phyloP scores from a whole-genome alignment of 2,329 filamentous ascomycete species.

The Diaporthe destruens region DNA sequence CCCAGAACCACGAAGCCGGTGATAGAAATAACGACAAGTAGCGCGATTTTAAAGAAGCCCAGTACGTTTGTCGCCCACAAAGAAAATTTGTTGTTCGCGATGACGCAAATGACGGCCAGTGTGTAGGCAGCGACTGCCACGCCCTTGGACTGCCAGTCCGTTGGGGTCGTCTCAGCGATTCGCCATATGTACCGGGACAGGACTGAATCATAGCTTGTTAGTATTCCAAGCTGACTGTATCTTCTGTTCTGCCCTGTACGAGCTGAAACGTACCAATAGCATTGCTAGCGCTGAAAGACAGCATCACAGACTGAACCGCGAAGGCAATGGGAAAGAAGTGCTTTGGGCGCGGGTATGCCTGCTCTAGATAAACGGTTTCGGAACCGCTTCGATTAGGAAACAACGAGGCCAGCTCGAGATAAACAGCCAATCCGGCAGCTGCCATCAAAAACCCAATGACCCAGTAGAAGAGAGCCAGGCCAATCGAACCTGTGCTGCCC shows the following conservation, averaged over 20 bases:
- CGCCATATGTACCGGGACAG: conserved; percentile 22
- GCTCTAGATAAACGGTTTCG: conserved; percentile 70
- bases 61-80: conserved; percentile 17
- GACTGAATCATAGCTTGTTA: background rate
- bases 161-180: conserved; percentile 10
- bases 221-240: background rate
- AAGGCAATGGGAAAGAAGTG: conserved; percentile 69
- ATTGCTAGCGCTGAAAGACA: conserved; percentile 71
- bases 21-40: conserved; percentile 20
- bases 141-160: conserved; percentile 28
- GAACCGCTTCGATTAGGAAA: conserved; percentile 65
- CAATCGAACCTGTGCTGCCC: conserved; percentile 4
- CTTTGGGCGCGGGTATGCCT: conserved; percentile 67
- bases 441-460: conserved; percentile 31
- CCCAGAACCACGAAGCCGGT: conserved; percentile 29
- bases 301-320: conserved; percentile 65
- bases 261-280: conserved; percentile 57
- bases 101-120: conserved; percentile 20
- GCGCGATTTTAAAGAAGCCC: conserved; percentile 19
- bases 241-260: too few species aligned
- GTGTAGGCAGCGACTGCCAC: conserved; percentile 30
- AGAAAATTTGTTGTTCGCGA: conserved; percentile 26
- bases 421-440: conserved; percentile 32
- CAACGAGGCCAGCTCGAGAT: conserved; percentile 27
- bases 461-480: conserved; percentile 31